These are phyloP conservation scores for Persicaria maculosa DNA, from an alignment of 148 eudicot species.

Conservation along the genomic window DNA sequence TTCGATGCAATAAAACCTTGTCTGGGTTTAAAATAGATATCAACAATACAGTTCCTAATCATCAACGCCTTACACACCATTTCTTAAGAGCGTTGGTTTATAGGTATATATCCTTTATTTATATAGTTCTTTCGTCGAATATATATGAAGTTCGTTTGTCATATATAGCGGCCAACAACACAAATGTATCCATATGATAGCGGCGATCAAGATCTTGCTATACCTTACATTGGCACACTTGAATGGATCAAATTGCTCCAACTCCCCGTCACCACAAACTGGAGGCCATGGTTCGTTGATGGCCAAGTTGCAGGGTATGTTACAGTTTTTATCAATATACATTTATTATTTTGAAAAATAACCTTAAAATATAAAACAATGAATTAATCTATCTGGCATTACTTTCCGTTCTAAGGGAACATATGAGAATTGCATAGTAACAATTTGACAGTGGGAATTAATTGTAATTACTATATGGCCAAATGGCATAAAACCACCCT, in stretches of 20 bases:
- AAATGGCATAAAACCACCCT: no score
- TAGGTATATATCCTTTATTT: background rate
- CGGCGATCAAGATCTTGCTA: constrained; percentile 23
- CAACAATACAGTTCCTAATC: constrained; percentile 14
- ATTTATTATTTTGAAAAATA: no score
- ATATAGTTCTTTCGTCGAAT: background rate
- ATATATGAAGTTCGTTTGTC: background rate
- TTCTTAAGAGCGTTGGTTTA: constrained; percentile 8
- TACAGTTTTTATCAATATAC: constrained; percentile 4
- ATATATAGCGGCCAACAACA: background rate
- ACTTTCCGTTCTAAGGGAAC: no score
- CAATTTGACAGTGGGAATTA: constrained; percentile 7
- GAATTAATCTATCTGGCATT: no score
- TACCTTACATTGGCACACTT: constrained; percentile 26
- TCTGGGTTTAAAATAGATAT: constrained; percentile 4
- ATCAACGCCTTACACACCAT: constrained; percentile 17
- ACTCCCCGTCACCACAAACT: constrained; percentile 10
- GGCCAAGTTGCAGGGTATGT: constrained; percentile 35
- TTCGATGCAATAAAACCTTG: constrained; percentile 19
- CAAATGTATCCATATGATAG: background rate
- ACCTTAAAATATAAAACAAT: no score
- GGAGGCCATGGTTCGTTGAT: constrained; percentile 33
- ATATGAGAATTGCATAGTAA: background rate
- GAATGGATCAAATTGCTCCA: constrained; percentile 24
- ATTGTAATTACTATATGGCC: background rate